Evolutionary conservation across 495 filamentous ascomycete genomes (phyloP), one percentile per base, ranked within the genome.

Genomic region (Hyaloscypha finlandica): DNA sequence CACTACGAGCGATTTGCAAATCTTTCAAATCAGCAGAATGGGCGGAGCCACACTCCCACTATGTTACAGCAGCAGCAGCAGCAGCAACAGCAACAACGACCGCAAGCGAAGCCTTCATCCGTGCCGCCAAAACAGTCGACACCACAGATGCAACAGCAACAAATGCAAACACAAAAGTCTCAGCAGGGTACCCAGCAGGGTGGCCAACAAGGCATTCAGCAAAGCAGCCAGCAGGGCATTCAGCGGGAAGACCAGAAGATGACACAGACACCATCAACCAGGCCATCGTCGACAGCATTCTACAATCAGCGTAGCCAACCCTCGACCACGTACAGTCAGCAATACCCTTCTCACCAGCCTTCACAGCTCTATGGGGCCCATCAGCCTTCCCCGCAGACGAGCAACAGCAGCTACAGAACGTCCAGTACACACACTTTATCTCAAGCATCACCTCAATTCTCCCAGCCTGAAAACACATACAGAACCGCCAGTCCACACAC

Each of bases 1-100:
- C 78, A 79, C 59, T 78, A 73, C 58, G 78, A 79, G 22, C 74
- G 74, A 53, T 80, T 80, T 70, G 71, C 75, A 33, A 68, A 68
- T n/a, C 70, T 77, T 22, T 66, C 33, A 42, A 53, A 70, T 8
- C 30, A 35, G 19, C 66, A 71, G 53, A 72, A 72, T 57, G 67
- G 69, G 16, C 59, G 64, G 19, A 71, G 65, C 48, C 48, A 74
- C 31, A 69, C 63, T 20, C 69, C 69, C 12, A 64, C 66, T 48
- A 22, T 66, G 14, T n/a, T 63, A 30, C 70, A 72, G 53, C 69
- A 68, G 61, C 69, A 66, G 19, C 53, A 31, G 16, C 42, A 45
- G 42, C 12, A n/a, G 14, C 42, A 68, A 32, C 20, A 30, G 14
- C 42, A 68, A 32, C 67, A 69, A 32, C 20, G 48, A 19, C 42